These are phyloP conservation scores for Candida ascalaphidarum DNA, from an alignment of 805 yeast species.

Conservation along the genomic window DNA sequence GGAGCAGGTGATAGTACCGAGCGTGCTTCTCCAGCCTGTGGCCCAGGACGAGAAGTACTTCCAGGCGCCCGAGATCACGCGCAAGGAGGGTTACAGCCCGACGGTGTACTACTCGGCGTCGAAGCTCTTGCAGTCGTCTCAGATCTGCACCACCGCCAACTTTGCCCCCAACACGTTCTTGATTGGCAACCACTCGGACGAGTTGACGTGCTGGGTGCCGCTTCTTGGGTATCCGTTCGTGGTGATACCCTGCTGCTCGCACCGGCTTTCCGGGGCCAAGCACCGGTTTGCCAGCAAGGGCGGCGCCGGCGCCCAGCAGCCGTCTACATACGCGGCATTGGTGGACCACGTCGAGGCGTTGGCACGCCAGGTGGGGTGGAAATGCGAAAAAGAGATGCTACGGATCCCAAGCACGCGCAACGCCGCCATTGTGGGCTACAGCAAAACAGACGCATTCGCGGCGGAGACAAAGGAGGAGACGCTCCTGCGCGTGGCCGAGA, in stretches of 20 bases:
- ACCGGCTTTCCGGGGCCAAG: conserved; percentile 70
- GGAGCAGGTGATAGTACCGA: conserved; percentile 82
- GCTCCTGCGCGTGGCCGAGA: conserved; percentile 42
- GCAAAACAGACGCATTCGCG: conserved; percentile 15
- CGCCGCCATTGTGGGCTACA: conserved; percentile 75
- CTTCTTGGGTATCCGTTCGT: conserved; percentile 77
- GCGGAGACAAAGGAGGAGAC: conserved; percentile 21
- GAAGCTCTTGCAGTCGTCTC: conserved; percentile 40
- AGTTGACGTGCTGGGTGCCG: conserved; percentile 93
- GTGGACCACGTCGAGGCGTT: conserved; percentile 78
- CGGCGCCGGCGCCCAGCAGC: conserved; percentile 1
- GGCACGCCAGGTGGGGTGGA: conserved; percentile 71
- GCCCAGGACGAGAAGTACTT: conserved; percentile 55
- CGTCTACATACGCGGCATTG: conserved; percentile 73
- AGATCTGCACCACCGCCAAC: conserved; percentile 50
- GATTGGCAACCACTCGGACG: conserved; percentile 94
- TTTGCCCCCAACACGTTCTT: conserved; percentile 68
- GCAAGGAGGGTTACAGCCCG: conserved; percentile 17
- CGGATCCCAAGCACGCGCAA: conserved; percentile 93
- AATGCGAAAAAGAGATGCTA: conserved; percentile 73
- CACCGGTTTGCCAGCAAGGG: conserved; percentile 50
- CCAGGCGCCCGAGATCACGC: conserved; percentile 37
- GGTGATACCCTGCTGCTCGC: conserved; percentile 95
- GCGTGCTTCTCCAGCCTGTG: conserved; percentile 55
- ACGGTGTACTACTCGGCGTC: conserved; percentile 48